phyloP scores from a whole-genome alignment of 1,284 basidiomycete genomes.

The Schizophyllum amplum region DNA sequence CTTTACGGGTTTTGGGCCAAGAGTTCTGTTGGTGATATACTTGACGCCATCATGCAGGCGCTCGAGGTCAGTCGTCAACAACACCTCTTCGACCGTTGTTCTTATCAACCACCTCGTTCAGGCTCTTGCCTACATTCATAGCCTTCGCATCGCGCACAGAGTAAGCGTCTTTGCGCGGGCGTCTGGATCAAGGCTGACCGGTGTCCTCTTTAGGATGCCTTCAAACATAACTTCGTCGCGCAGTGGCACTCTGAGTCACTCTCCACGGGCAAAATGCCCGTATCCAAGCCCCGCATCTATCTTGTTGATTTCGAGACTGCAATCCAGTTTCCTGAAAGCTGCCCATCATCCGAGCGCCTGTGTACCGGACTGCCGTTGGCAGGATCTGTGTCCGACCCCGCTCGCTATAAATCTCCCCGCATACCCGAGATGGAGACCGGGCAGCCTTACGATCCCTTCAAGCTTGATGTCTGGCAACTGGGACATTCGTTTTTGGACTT shows the following conservation, averaged over 20 bases:
- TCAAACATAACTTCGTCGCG: slow-evolving; percentile 19
- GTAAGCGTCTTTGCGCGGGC: slow-evolving; percentile 9
- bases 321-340: slow-evolving; percentile 15
- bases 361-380: slow-evolving; percentile 11
- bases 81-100: not conserved
- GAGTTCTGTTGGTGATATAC: slow-evolving; percentile 22
- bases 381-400: slow-evolving; percentile 5
- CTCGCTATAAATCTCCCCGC: slow-evolving; percentile 14
- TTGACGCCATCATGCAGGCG: slow-evolving; percentile 23
- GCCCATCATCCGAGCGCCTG: slow-evolving; percentile 8
- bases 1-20: slow-evolving; percentile 15
- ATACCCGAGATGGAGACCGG: slow-evolving; percentile 15
- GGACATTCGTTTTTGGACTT: slow-evolving; percentile 11
- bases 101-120: slow-evolving; percentile 2
- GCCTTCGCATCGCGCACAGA: slow-evolving; percentile 15
- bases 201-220: slow-evolving; percentile 17
- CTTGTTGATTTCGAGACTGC: slow-evolving; percentile 22
- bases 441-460: slow-evolving; percentile 19
- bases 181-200: not conserved
- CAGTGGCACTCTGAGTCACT: slow-evolving; percentile 22
- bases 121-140: slow-evolving; percentile 17
- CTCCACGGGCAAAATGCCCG: slow-evolving; percentile 8
- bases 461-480: slow-evolving; percentile 24
- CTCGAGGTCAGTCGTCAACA: slow-evolving; percentile 18
- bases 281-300: slow-evolving; percentile 18